These are phyloP conservation scores for Ceratocystis cubensis DNA, from an alignment of 2,329 filamentous ascomycete species.

Conservation along the genomic window DNA sequence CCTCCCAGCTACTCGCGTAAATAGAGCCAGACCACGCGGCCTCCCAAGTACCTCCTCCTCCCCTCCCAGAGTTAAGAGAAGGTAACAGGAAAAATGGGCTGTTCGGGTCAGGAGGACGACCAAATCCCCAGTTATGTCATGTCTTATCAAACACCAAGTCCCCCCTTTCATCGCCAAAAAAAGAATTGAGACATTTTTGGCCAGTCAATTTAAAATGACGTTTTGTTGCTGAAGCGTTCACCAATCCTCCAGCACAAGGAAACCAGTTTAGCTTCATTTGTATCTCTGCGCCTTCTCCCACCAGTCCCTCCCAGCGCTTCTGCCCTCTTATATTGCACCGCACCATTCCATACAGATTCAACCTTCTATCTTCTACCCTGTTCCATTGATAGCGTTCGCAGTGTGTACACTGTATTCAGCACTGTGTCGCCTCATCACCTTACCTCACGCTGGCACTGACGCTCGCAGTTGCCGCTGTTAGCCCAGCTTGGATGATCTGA, in stretches of 20 bases:
- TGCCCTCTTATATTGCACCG: neutral
- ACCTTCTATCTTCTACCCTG: too few species aligned
- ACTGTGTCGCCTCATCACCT: neutral
- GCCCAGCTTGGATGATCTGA: neutral
- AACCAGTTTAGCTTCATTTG: neutral
- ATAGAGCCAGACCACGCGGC: neutral
- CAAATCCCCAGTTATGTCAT: neutral
- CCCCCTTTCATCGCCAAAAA: too few species aligned
- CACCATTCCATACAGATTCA: too few species aligned
- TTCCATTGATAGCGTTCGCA: neutral
- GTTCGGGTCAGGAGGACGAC: neutral
- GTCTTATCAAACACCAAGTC: neutral
- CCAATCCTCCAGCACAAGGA: neutral
- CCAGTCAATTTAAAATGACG: neutral
- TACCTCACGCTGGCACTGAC: neutral
- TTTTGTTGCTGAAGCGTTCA: neutral
- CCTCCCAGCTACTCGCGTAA: neutral
- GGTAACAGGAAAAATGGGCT: neutral
- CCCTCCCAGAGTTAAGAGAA: neutral
- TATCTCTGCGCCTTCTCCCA: neutral
- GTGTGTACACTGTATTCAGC: neutral
- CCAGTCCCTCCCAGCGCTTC: too few species aligned
- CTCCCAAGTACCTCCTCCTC: neutral
- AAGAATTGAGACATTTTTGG: conserved; percentile 2
- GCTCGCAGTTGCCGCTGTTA: neutral